Evolutionary conservation across 768 basidiomycete genomes (phyloP).

Genomic region (Butyriboletus loyo): DNA sequence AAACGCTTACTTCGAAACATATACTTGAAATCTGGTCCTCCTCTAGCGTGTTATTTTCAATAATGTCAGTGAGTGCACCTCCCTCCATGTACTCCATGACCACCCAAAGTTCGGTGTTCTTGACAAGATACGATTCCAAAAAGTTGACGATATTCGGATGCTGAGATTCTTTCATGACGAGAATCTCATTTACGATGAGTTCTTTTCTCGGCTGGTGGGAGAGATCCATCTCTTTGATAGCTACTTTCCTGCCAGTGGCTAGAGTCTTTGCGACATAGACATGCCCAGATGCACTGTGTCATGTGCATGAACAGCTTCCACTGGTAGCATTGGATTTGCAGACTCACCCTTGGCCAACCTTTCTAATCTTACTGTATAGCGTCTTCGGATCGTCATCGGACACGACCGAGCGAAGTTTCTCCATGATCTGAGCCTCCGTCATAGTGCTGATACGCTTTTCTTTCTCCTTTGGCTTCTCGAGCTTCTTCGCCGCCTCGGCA

Average conservation of each 20-base stretch:
- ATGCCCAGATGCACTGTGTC: conserved; percentile 85
- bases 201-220: conserved; percentile 95
- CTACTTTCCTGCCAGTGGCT: conserved; percentile 81
- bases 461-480: conserved; percentile 58
- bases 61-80: conserved; percentile 94
- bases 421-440: conserved; percentile 98
- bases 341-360: conserved; percentile 95
- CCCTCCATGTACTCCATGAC: conserved; percentile 99
- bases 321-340: conserved; percentile 1
- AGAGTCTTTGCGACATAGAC: conserved; percentile 96
- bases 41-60: conserved; percentile 93
- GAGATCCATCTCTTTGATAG: conserved; percentile 98
- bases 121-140: conserved; percentile 85
- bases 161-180: conserved; percentile 98
- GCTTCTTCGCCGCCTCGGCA: conserved; percentile 68
- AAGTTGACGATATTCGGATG: conserved; percentile 98
- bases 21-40: conserved; percentile 96
- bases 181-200: conserved; percentile 94
- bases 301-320: conserved; percentile 3
- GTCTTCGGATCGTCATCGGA: conserved; percentile 81
- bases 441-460: conserved; percentile 90
- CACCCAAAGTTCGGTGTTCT: conserved; percentile 89
- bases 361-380: conserved; percentile 95
- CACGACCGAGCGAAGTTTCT: conserved; percentile 89
- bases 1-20: conserved; percentile 71